Evolutionary conservation across 306 rosid species (phyloP).

Genomic region (Datisca glomerata): DNA sequence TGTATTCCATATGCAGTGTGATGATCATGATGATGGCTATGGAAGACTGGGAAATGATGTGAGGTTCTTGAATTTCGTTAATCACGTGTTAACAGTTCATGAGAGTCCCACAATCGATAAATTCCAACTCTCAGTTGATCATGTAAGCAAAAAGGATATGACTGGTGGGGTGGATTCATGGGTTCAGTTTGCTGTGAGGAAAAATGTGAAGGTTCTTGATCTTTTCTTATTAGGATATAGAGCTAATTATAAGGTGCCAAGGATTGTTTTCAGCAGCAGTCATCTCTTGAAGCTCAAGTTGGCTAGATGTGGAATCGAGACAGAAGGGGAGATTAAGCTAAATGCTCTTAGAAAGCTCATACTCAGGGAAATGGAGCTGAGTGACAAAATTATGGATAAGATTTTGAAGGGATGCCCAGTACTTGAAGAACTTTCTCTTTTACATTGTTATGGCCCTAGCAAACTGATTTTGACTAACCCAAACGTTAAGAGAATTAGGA

Average conservation of each 20-base stretch:
- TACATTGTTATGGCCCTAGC: background rate
- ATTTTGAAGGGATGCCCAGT: slow-evolving; percentile 1
- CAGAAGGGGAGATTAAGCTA: background rate
- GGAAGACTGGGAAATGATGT: background rate
- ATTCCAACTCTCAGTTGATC: slow-evolving; percentile 5
- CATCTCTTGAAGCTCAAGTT: slow-evolving; percentile 3
- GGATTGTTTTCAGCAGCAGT: background rate
- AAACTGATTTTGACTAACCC: slow-evolving; percentile 2
- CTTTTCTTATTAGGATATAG: slow-evolving; percentile 4
- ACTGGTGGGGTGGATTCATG: slow-evolving; percentile 4
- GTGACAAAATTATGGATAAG: slow-evolving; percentile 3
- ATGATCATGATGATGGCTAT: background rate
- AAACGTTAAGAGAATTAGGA: slow-evolving; percentile 3
- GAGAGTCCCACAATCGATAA: slow-evolving; percentile 2
- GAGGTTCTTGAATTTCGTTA: slow-evolving; percentile 2
- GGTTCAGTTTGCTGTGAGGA: slow-evolving; percentile 7
- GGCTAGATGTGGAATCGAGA: background rate
- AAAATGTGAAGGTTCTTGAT: slow-evolving; percentile 7
- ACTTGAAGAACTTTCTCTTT: slow-evolving; percentile 8
- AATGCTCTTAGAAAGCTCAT: background rate
- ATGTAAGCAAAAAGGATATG: slow-evolving; percentile 1
- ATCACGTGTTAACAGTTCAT: slow-evolving; percentile 3
- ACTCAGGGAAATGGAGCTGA: slow-evolving; percentile 1
- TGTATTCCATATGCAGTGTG: background rate
- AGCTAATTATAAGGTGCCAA: slow-evolving; percentile 2